Conservation (phyloP, 371 early-diverging fungal species). For the Mucor circinelloides region DNA sequence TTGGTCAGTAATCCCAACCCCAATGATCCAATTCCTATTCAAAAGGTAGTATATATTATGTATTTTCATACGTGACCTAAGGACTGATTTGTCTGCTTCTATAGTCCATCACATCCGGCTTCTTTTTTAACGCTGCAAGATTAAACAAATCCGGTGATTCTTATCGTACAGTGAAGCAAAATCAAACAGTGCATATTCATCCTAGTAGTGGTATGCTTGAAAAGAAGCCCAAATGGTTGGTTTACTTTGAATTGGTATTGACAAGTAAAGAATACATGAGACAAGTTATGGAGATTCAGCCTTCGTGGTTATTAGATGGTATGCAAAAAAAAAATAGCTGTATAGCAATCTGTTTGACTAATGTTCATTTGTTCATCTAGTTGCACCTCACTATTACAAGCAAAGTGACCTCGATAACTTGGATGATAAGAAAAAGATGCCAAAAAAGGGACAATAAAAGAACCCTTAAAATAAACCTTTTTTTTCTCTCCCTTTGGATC, state of each 20-base stretch:
- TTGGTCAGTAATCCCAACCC: conserved; percentile 78
- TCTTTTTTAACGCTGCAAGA: conserved; percentile 92
- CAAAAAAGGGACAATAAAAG: conserved; percentile 43
- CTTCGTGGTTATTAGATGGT: conserved; percentile 92
- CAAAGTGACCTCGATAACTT: conserved; percentile 64
- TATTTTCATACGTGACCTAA: neutral
- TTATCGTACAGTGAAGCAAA: conserved; percentile 90
- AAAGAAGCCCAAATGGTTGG: conserved; percentile 77
- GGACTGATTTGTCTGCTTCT: neutral
- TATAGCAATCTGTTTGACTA: neutral
- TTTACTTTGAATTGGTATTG: conserved; percentile 93
- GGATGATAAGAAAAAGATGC: conserved; percentile 68
- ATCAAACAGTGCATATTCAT: conserved; percentile 92
- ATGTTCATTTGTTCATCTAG: conserved; percentile 25
- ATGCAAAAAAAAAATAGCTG: conserved; percentile 2
- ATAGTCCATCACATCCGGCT: conserved; percentile 90
- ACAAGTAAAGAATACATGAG: conserved; percentile 96
- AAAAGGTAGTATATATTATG: conserved; percentile 55
- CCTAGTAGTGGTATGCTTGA: conserved; percentile 84
- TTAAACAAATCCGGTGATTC: conserved; percentile 84
- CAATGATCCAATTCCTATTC: conserved; percentile 73
- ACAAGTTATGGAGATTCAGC: conserved; percentile 91
- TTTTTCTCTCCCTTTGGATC: neutral
- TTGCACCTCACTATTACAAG: conserved; percentile 94
- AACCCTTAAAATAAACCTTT: neutral